Evolutionary conservation across 345 rosid species (phyloP), one percentile per base, ranked within the genome.

Genomic region (Dimocarpus longan): DNA sequence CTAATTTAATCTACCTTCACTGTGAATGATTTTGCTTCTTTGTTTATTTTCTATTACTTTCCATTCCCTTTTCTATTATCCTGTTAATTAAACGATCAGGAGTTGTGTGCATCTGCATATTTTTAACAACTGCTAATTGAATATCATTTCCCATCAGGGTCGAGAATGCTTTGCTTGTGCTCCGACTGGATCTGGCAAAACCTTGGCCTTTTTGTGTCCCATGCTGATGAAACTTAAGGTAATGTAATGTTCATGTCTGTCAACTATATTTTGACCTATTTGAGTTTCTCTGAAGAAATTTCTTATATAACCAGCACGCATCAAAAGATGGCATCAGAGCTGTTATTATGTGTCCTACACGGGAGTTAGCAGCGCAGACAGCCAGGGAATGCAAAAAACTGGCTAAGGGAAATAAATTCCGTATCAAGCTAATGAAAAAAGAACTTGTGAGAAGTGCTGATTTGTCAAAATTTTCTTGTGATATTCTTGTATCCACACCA

Each of bases 141-240:
- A 78, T 42, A 40, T 81, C 74, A 78, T 56, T 75, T 79, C 39
- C 50, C 68, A 12, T 10, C 71, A 96, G 99, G 98, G 89, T 52
- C 94, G 93, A 75, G 98, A 95, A 85, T 95, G 98, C 86, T 94
- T 95, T 78, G 97, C 97, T 21, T 92, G 95, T 87, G 99, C 99
- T 63, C 98, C 98, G 46, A 95, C 99, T 79, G 99, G 99, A 73
- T 94, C 99, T 28, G 98, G 99, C 54, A 94, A 95, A 81, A 94
- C 99, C 71, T 80, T 95, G 80, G 97, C 97, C 76, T 95, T 95
- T 89, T 83, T 95, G 10, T 92, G 90, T 60, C 98, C 99, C 77
- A 94, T 95, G 92, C 91, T 95, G 48, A 89, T 95, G 83, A 95
- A 91, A 86, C 97, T 95, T 74, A 89, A 94, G 99, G 99, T 94